Evolutionary conservation across 139 green algal genomes (phyloP).

Genomic region (Chlorella sorokiniana): DNA sequence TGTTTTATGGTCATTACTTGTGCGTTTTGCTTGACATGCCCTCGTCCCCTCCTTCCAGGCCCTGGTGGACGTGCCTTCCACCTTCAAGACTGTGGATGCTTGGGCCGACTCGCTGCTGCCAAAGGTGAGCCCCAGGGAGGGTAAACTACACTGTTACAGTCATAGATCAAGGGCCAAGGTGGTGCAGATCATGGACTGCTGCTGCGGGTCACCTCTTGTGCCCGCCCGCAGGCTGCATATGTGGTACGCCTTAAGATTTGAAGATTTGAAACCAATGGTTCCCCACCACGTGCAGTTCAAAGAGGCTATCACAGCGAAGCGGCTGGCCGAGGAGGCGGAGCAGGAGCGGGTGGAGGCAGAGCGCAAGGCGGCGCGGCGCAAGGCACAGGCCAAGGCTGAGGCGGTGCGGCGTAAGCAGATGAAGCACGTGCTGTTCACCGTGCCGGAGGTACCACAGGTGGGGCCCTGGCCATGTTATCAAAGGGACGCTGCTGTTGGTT

Average conservation of each 20-base stretch:
- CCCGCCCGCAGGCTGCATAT: no score
- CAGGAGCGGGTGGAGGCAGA: neutral
- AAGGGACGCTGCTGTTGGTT: no score
- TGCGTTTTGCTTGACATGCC: neutral
- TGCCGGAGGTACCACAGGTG: conserved; percentile 41
- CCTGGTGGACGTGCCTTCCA: conserved; percentile 15
- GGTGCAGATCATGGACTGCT: no score
- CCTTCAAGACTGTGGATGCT: conserved; percentile 6
- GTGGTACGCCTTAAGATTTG: no score
- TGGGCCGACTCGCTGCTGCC: conserved; percentile 38
- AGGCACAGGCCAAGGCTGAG: conserved; percentile 39
- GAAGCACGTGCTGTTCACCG: conserved; percentile 64
- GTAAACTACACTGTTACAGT: no score
- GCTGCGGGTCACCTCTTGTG: neutral
- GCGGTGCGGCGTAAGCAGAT: conserved; percentile 51
- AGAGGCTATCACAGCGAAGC: conserved; percentile 26
- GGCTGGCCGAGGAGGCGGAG: conserved; percentile 21
- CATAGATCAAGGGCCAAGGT: no score
- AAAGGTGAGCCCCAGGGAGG: no score
- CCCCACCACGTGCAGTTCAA: conserved; percentile 18
- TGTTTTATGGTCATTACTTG: neutral
- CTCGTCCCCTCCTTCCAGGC: neutral
- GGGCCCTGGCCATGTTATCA: no score
- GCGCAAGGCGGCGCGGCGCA: neutral
- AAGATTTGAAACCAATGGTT: no score